Percentiles rank a stretch among this genome's conserved stretches.
phyloP scores from a whole-genome alignment of 2,329 filamentous ascomycete genomes.

The Diaporthe sp. region DNA sequence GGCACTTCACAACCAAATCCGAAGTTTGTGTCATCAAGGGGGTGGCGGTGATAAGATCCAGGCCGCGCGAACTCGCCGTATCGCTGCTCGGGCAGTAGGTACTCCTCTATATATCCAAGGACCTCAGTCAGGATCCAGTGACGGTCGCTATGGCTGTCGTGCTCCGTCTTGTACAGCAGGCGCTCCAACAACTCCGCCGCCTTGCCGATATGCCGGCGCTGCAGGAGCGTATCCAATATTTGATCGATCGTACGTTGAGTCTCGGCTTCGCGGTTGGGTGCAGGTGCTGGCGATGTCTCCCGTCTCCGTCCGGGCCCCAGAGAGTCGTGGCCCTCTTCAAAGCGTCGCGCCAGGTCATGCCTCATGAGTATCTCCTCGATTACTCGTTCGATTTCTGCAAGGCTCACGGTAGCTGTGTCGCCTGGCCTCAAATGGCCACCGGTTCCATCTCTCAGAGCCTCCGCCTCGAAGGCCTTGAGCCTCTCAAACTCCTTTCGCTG shows the following conservation, averaged over 20 bases:
- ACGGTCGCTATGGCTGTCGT: conserved; percentile 1
- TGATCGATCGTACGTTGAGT: conserved; percentile 2
- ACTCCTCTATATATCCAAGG: conserved; percentile 4
- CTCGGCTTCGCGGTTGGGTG: neutral
- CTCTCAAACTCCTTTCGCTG: neutral
- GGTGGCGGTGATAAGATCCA: neutral
- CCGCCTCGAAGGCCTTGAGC: conserved; percentile 9
- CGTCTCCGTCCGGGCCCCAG: neutral
- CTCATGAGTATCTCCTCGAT: conserved; percentile 5
- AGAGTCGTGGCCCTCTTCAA: neutral
- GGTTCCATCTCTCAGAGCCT: neutral
- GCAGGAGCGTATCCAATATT: conserved; percentile 4
- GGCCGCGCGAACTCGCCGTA: neutral
- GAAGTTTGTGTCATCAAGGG: neutral
- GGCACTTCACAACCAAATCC: conserved; percentile 2
- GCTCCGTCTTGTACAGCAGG: conserved; percentile 13
- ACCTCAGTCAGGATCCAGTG: conserved; percentile 28
- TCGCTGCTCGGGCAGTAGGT: conserved; percentile 1
- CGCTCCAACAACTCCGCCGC: conserved; percentile 7
- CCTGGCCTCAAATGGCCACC: neutral
- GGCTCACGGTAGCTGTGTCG: neutral
- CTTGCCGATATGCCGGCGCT: neutral
- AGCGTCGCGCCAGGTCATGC: neutral
- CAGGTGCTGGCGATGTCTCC: neutral
- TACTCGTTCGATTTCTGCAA: neutral